These are phyloP conservation scores for Coniferiporia weirii DNA, from an alignment of 1,284 basidiomycete species.

Conservation along the genomic window DNA sequence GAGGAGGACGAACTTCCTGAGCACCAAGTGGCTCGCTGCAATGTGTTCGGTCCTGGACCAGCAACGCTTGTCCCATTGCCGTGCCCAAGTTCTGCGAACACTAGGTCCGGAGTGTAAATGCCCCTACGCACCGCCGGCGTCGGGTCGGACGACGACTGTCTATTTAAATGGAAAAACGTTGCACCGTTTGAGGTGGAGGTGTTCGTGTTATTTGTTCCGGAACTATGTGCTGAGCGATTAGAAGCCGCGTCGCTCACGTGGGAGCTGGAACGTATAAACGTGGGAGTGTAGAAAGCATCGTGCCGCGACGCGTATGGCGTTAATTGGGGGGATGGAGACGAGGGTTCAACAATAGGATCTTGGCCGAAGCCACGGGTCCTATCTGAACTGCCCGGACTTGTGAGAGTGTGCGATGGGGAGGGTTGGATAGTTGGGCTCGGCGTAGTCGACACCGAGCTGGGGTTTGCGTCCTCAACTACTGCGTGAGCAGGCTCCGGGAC, in stretches of 20 bases:
- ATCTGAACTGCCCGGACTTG: conserved; percentile 19
- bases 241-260: conserved; percentile 31
- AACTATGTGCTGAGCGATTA: conserved; percentile 38
- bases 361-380: conserved; percentile 42
- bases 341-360: conserved; percentile 54
- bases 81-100: conserved; percentile 73
- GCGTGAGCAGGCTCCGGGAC: neutral
- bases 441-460: conserved; percentile 17
- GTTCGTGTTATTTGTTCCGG: conserved; percentile 37
- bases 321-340: conserved; percentile 49
- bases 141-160: conserved; percentile 30
- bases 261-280: conserved; percentile 16
- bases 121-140: conserved; percentile 44
- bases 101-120: conserved; percentile 63
- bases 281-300: neutral
- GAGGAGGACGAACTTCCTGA: conserved; percentile 24
- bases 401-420: conserved; percentile 40
- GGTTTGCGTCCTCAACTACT: conserved; percentile 15
- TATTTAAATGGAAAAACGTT: conserved; percentile 54
- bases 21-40: conserved; percentile 2
- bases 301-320: conserved; percentile 28
- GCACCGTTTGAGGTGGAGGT: conserved; percentile 41
- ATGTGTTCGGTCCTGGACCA: conserved; percentile 19
- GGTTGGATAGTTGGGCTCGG: conserved; percentile 15
- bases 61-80: conserved; percentile 41